A percentile compares a stretch with the other conserved stretches of the same genome.
Evolutionary conservation across 331 rosid genomes (phyloP).

Genomic region (Malus hybrid): DNA sequence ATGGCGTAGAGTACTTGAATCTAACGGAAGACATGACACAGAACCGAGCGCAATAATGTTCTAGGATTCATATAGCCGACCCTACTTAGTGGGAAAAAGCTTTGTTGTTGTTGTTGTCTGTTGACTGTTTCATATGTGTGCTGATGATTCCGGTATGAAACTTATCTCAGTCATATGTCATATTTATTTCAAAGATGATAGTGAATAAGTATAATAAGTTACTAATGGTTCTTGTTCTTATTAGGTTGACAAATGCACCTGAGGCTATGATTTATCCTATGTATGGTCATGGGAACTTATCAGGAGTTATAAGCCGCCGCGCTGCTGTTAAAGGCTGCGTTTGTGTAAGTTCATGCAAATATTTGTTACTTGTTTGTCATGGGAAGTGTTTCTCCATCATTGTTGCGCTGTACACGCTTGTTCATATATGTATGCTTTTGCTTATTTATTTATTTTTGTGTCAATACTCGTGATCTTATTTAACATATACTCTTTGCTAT

Average conservation of each 20-base stretch:
- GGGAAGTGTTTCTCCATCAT: not conserved
- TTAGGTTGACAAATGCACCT: slow-evolving; percentile 67
- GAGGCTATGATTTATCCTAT: slow-evolving; percentile 81
- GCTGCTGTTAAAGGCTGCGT: slow-evolving; percentile 97
- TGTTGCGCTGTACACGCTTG: not conserved
- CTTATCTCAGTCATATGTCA: not conserved
- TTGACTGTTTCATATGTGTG: too few species aligned
- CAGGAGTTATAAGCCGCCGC: slow-evolving; percentile 79
- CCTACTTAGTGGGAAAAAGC: too few species aligned
- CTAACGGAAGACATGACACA: too few species aligned
- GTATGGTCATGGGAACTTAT: slow-evolving; percentile 56
- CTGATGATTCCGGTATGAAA: not conserved
- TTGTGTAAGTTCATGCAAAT: slow-evolving; percentile 53
- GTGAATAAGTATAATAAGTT: not conserved
- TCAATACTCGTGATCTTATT: not conserved
- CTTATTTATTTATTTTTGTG: not conserved
- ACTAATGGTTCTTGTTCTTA: not conserved
- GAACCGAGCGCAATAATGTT: too few species aligned
- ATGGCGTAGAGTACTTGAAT: too few species aligned
- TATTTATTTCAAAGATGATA: not conserved
- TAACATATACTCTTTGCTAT: not conserved
- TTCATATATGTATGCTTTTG: not conserved
- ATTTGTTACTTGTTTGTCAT: not conserved
- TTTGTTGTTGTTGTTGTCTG: too few species aligned
- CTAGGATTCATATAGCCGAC: too few species aligned